Conservation (phyloP, 1,284 basidiomycete species). For the Golubevia sp. region DNA sequence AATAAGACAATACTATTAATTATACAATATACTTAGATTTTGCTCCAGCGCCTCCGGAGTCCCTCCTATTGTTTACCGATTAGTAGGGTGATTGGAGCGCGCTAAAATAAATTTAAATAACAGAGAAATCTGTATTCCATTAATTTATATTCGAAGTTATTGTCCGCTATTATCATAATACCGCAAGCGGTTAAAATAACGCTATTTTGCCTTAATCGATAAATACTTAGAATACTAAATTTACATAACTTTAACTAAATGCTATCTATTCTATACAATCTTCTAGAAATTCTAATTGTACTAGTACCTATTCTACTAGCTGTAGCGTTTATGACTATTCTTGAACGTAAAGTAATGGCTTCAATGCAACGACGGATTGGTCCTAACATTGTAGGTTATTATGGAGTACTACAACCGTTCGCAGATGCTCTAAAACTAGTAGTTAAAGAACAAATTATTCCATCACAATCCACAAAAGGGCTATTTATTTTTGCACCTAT, state of each 20-base stretch:
- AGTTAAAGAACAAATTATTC: slow-evolving; percentile 60
- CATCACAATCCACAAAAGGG: slow-evolving; percentile 54
- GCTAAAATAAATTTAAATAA: too few species aligned
- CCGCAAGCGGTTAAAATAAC: too few species aligned
- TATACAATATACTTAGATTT: too few species aligned
- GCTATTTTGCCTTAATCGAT: background rate
- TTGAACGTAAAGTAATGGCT: slow-evolving; percentile 61
- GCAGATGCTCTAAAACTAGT: slow-evolving; percentile 60
- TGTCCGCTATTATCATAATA: too few species aligned
- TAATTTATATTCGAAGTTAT: too few species aligned
- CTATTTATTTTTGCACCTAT: slow-evolving; percentile 61
- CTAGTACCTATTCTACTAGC: slow-evolving; percentile 61
- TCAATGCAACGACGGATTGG: slow-evolving; percentile 60
- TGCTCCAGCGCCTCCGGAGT: too few species aligned
- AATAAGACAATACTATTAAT: too few species aligned
- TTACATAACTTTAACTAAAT: slow-evolving; percentile 29
- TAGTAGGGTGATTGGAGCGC: too few species aligned
- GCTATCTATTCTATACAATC: slow-evolving; percentile 55
- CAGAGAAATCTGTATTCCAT: too few species aligned
- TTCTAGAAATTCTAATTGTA: slow-evolving; percentile 60
- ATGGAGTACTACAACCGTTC: slow-evolving; percentile 59
- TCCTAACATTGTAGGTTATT: slow-evolving; percentile 55
- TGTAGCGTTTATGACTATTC: slow-evolving; percentile 61
- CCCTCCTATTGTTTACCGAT: too few species aligned
- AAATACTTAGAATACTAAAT: slow-evolving; percentile 1